Evolutionary conservation across 129 eudicot genomes (phyloP), one percentile per base, ranked within the genome.

Genomic region (Centrapalus pauciflorus): DNA sequence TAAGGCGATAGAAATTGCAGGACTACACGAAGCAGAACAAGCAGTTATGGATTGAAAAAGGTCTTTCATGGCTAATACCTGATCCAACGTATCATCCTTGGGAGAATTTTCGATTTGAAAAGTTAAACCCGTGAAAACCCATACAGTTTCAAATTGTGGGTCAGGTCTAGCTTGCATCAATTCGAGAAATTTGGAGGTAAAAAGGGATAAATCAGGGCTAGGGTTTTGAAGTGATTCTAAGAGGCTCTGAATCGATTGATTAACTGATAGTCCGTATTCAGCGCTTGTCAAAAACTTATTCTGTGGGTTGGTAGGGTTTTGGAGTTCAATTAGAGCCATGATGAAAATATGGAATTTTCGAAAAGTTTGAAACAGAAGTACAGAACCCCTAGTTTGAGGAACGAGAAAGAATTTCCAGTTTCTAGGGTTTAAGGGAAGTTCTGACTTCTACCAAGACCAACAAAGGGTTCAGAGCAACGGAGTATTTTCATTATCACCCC

Each of bases 91-190:
- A 51, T 78, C 86, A 45, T 71, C 74, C 29, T 85, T 75, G 37
- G 66, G 23, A 13, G 78, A 4, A 20, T 43, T 79, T 12, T 56
- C 35, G 51, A 27, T 19, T 24, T 32, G 76, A 66, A 68, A 87
- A 45, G 70, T 19, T 55, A 90, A 70, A 64, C 84, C 71, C 2
- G 95, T 65, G 61, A 67, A 83, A 45, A 85, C 32, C 97, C 97
- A 90, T 57, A 87, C 79, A 54, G 82, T 75, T 81, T 90, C 97
- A 12, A 87, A 74, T 51, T 77, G 90, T 11, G 96, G 94, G 56
- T 75, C 50, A 3, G 75, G 60, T 70, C 76, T 87, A 41, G 64
- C 68, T 64, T 80, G 92, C 43, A 87, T 55, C 55, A 90, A 74
- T 54, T 83, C 75, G 23, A 34, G 71, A 76, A 87, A 87, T 25